Conservation (phyloP, 2,329 filamentous ascomycete genomes). For the Chrysosporium keratinophilum region DNA sequence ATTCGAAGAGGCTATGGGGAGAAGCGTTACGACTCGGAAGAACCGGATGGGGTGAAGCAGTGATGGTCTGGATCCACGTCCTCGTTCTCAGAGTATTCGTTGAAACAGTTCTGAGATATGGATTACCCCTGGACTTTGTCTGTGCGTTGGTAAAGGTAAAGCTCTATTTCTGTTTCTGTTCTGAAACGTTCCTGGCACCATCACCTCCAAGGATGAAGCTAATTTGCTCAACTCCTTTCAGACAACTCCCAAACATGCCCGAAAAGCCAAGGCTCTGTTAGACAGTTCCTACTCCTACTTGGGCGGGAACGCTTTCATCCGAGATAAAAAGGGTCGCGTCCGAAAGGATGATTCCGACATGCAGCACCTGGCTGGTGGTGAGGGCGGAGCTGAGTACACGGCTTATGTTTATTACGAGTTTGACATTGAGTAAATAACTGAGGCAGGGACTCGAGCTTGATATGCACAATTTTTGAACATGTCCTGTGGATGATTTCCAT, state of each 20-base stretch:
- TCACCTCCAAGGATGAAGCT: neutral
- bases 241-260: slow-evolving; percentile 71
- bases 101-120: slow-evolving; percentile 94
- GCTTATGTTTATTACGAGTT: slow-evolving; percentile 97
- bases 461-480: neutral
- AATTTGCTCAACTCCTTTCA: slow-evolving; percentile 30
- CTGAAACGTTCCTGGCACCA: slow-evolving; percentile 9
- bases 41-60: slow-evolving; percentile 90
- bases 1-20: slow-evolving; percentile 86
- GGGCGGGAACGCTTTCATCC: slow-evolving; percentile 83
- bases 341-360: slow-evolving; percentile 91
- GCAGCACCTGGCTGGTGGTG: slow-evolving; percentile 47
- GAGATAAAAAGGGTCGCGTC: slow-evolving; percentile 86
- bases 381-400: slow-evolving; percentile 71
- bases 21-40: slow-evolving; percentile 78
- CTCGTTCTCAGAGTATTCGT: slow-evolving; percentile 88
- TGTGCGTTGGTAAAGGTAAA: slow-evolving; percentile 74
- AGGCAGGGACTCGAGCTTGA: neutral
- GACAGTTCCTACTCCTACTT: slow-evolving; percentile 84
- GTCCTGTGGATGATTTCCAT: neutral
- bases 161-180: slow-evolving; percentile 21
- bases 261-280: slow-evolving; percentile 67
- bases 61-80: slow-evolving; percentile 93
- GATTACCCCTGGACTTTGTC: slow-evolving; percentile 80
- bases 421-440: slow-evolving; percentile 50